phyloP scores from a whole-genome alignment of 2,329 filamentous ascomycete genomes.

The Microdochium bolleyi region DNA sequence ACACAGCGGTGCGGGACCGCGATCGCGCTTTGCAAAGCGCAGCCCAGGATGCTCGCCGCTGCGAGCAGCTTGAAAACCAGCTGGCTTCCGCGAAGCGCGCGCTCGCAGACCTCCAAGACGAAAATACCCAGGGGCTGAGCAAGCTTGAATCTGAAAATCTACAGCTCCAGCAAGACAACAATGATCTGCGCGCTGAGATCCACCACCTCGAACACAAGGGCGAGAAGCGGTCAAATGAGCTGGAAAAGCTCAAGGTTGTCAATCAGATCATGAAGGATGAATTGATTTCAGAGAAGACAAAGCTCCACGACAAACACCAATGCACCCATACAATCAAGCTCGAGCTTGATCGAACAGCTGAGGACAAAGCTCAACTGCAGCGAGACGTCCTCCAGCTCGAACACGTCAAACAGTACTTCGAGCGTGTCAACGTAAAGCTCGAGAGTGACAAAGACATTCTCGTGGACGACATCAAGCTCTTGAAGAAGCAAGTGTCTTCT shows the following conservation, averaged over 20 bases:
- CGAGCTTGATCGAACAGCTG: constrained; percentile 10
- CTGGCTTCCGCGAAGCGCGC: constrained; percentile 25
- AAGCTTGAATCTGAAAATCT: constrained; percentile 20
- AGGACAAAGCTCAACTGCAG: constrained; percentile 10
- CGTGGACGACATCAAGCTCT: background rate
- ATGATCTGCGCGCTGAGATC: background rate
- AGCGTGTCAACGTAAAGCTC: background rate
- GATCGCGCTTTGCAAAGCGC: constrained; percentile 13
- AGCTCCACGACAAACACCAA: background rate
- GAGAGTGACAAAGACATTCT: background rate
- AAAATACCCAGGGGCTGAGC: constrained; percentile 5
- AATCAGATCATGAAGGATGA: constrained; percentile 6
- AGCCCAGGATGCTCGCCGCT: constrained; percentile 31
- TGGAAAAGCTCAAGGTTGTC: constrained; percentile 12
- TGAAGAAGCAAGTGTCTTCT: background rate
- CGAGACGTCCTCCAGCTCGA: background rate
- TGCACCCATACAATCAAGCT: constrained; percentile 3
- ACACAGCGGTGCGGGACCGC: constrained; percentile 30
- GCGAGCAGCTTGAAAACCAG: constrained; percentile 33
- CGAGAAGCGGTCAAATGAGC: constrained; percentile 15
- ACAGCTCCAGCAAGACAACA: background rate
- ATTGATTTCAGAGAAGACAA: background rate
- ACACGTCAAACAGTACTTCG: background rate
- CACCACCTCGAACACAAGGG: constrained; percentile 17
- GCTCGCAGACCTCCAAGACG: constrained; percentile 28